phyloP scores from a whole-genome alignment of 2,329 filamentous ascomycete genomes.

The Pochonia chlamydosporia region DNA sequence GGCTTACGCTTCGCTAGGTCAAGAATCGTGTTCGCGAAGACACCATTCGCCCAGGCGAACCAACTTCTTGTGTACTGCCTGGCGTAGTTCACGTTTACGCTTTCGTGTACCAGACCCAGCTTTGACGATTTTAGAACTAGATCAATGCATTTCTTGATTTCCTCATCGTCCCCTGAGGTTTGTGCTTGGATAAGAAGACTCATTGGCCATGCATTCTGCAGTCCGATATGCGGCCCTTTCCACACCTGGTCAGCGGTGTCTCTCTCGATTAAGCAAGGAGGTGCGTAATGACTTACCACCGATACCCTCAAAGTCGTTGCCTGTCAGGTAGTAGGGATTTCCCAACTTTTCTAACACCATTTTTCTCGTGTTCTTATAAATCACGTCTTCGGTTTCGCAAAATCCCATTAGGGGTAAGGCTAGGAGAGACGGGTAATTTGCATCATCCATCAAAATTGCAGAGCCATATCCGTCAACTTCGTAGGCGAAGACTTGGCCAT shows the following conservation, averaged over 20 bases:
- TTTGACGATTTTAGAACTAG: constrained; percentile 69
- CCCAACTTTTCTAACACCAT: constrained; percentile 66
- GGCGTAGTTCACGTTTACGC: constrained; percentile 69
- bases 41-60: constrained; percentile 98
- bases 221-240: constrained; percentile 62
- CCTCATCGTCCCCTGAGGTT: constrained; percentile 75
- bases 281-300: constrained; percentile 55
- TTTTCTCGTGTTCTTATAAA: constrained; percentile 82
- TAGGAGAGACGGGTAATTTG: constrained; percentile 77
- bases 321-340: constrained; percentile 85
- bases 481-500: constrained; percentile 76
- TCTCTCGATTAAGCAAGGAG: constrained; percentile 4
- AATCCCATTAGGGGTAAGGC: constrained; percentile 77
- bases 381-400: constrained; percentile 53
- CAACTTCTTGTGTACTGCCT: constrained; percentile 77
- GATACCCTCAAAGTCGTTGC: constrained; percentile 75
- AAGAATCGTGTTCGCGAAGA: constrained; percentile 88
- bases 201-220: constrained; percentile 96
- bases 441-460: constrained; percentile 81
- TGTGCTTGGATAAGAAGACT: constrained; percentile 85
- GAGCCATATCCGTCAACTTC: constrained; percentile 86
- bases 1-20: constrained; percentile 87
- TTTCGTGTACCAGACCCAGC: constrained; percentile 86
- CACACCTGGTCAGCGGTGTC: constrained; percentile 9
- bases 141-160: constrained; percentile 69